These are phyloP conservation scores for Bondarzewia mesenterica DNA, from an alignment of 1,284 basidiomycete species.

Conservation along the genomic window DNA sequence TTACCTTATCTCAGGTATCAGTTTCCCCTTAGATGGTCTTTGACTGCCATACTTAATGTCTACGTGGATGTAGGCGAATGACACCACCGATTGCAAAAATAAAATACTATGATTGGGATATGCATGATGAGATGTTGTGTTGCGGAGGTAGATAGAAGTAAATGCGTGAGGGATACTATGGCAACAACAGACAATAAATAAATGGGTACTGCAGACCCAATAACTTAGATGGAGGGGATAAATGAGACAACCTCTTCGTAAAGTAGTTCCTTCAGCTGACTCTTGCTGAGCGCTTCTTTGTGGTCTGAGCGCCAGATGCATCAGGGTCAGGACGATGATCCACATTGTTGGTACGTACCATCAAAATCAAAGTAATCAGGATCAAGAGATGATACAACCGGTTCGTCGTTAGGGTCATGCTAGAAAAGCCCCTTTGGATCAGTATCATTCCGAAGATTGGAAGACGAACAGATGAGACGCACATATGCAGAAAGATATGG, in stretches of 20 bases:
- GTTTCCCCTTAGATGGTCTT: too few relatives aligned
- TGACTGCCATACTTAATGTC: too few relatives aligned
- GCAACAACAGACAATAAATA: too few relatives aligned
- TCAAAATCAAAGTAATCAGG: constrained; percentile 86
- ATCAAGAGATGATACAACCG: constrained; percentile 63
- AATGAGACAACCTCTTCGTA: constrained; percentile 67
- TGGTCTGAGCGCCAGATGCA: too few relatives aligned
- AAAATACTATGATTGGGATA: too few relatives aligned
- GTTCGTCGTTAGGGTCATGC: constrained; percentile 85
- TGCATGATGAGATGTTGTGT: too few relatives aligned
- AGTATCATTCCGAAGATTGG: constrained; percentile 3
- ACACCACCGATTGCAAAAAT: too few relatives aligned
- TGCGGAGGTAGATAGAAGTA: too few relatives aligned
- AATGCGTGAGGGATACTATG: too few relatives aligned
- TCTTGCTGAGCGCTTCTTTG: constrained; percentile 71
- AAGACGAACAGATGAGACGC: constrained; percentile 20
- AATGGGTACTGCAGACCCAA: background rate
- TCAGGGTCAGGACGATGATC: background rate
- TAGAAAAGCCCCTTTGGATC: constrained; percentile 30
- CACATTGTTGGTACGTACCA: constrained; percentile 32
- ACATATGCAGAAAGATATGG: constrained; percentile 60
- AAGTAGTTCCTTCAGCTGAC: constrained; percentile 65
- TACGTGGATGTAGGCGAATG: too few relatives aligned
- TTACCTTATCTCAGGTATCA: too few relatives aligned
- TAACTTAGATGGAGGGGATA: constrained; percentile 40